Percentiles rank a stretch among this genome's conserved stretches.
phyloP scores from a whole-genome alignment of 2,329 filamentous ascomycete species.

The Aureobasidium sp. region DNA sequence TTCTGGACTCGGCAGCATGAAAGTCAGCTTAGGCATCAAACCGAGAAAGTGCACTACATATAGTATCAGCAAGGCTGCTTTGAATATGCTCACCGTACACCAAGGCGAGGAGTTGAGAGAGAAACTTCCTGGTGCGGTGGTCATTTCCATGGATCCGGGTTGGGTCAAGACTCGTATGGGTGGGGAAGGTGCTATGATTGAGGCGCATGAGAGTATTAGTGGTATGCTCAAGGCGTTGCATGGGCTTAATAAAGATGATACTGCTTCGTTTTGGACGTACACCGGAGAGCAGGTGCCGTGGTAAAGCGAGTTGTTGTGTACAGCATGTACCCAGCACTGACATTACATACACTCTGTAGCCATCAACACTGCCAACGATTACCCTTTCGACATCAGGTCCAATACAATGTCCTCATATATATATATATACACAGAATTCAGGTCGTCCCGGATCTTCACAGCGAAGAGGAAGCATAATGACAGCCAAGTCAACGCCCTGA shows the following conservation, averaged over 20 bases:
- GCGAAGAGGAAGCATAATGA: no score
- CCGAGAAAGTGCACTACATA: constrained; percentile 33
- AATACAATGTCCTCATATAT: no score
- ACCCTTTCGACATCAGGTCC: no score
- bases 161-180: constrained; percentile 39
- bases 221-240: constrained; percentile 32
- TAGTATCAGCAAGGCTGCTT: constrained; percentile 35
- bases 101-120: constrained; percentile 33
- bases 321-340: no score
- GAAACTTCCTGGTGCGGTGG: constrained; percentile 25
- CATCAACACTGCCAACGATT: neutral
- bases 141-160: constrained; percentile 36
- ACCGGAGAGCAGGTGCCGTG: constrained; percentile 30
- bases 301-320: constrained; percentile 18
- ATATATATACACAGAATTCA: no score
- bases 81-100: constrained; percentile 38
- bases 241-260: constrained; percentile 27
- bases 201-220: constrained; percentile 30
- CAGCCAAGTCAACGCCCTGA: no score
- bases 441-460: no score
- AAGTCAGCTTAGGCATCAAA: constrained; percentile 22
- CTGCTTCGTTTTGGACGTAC: constrained; percentile 31
- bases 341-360: neutral
- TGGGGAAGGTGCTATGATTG: constrained; percentile 32
- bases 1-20: constrained; percentile 28